Evolutionary conservation across 345 rosid genomes (phyloP).

Genomic region (Populus nigra): DNA sequence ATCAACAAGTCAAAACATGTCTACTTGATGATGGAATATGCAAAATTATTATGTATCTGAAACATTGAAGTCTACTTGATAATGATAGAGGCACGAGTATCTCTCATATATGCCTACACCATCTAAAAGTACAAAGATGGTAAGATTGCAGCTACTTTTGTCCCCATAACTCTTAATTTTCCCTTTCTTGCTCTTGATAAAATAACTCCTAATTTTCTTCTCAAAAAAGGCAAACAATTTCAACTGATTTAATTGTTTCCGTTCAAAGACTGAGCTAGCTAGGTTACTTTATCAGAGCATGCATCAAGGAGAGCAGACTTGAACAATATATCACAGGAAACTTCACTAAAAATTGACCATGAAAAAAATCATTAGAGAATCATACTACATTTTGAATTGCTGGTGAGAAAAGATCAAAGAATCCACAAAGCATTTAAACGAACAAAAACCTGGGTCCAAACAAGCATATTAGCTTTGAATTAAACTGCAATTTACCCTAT

Average conservation of each 20-base stretch:
- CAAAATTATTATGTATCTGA: not conserved
- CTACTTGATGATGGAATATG: not conserved
- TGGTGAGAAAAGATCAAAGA: not conserved
- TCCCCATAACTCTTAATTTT: not conserved
- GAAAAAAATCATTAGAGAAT: not conserved
- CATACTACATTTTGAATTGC: not conserved
- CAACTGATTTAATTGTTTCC: not conserved
- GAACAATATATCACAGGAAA: not conserved
- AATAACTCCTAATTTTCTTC: not conserved
- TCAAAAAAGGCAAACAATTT: not conserved
- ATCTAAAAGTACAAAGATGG: not conserved
- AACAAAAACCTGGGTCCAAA: conserved; percentile 2
- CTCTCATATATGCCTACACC: not conserved
- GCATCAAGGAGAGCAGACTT: not conserved
- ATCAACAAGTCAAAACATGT: not conserved
- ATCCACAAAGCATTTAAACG: not conserved
- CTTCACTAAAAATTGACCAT: not conserved
- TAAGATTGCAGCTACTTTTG: not conserved
- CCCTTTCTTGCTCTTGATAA: not conserved
- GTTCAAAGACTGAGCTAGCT: not conserved
- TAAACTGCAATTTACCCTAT: not conserved
- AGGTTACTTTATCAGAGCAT: not conserved
- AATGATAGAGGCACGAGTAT: not conserved
- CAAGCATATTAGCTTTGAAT: not conserved
- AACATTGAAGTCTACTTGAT: not conserved